Conservation (phyloP, 768 basidiomycete genomes). For the Boletus barrowsii region DNA sequence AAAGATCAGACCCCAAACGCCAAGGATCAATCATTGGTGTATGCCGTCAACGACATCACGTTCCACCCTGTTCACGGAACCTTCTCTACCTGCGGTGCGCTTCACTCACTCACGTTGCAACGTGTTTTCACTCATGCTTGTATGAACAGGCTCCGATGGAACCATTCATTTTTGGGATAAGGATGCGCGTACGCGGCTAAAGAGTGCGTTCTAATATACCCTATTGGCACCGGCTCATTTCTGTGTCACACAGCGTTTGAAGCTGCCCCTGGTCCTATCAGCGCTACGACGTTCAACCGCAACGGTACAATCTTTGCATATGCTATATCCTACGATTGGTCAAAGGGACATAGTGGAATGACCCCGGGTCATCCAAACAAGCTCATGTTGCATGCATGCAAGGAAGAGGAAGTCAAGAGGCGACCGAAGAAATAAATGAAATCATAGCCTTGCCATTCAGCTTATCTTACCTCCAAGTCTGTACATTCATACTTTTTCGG, state of each 20-base stretch:
- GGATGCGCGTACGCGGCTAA: conserved; percentile 86
- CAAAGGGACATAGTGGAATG: conserved; percentile 86
- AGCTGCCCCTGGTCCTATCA: conserved; percentile 68
- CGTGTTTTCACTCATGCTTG: conserved; percentile 15
- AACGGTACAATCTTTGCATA: conserved; percentile 90
- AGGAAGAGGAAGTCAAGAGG: conserved; percentile 85
- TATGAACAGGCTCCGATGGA: conserved; percentile 66
- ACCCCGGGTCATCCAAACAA: conserved; percentile 69
- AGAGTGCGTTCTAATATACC: conserved; percentile 48
- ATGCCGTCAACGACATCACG: conserved; percentile 80
- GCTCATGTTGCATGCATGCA: conserved; percentile 79
- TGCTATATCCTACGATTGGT: conserved; percentile 92
- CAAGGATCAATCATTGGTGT: conserved; percentile 70
- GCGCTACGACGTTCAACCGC: conserved; percentile 81
- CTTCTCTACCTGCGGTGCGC: conserved; percentile 73
- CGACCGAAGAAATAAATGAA: conserved; percentile 35
- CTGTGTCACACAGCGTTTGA: conserved; percentile 60
- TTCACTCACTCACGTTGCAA: conserved; percentile 18
- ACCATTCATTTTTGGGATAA: conserved; percentile 95
- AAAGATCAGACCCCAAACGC: conserved; percentile 51
- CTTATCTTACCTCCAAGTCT: conserved; percentile 4
- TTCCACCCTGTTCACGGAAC: conserved; percentile 86
- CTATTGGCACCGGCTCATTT: neutral
- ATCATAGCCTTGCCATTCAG: neutral
- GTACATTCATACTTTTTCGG: conserved; percentile 1